phyloP scores from a whole-genome alignment of 768 basidiomycete species.

The Tremella yokohamensis region DNA sequence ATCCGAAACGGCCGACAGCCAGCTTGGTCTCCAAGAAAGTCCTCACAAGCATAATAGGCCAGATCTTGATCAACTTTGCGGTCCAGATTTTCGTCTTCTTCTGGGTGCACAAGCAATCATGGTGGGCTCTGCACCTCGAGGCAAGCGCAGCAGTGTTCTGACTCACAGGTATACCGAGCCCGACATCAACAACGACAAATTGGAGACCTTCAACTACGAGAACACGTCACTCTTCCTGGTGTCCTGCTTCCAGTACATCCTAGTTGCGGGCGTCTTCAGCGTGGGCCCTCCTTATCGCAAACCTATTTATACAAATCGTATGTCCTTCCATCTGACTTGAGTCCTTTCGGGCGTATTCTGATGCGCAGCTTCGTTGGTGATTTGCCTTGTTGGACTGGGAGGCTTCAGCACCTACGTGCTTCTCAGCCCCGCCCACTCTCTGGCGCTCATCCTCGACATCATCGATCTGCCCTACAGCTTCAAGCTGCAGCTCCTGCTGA shows the following conservation, averaged over 20 bases:
- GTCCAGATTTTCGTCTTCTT: slow-evolving; percentile 83
- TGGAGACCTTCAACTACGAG: slow-evolving; percentile 83
- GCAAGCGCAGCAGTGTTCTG: neutral
- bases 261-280: slow-evolving; percentile 94
- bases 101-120: slow-evolving; percentile 78
- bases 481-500: slow-evolving; percentile 65
- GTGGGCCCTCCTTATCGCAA: slow-evolving; percentile 96
- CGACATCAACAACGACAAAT: slow-evolving; percentile 61
- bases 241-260: slow-evolving; percentile 97
- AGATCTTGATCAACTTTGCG: slow-evolving; percentile 77
- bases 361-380: slow-evolving; percentile 70
- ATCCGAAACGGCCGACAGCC: slow-evolving; percentile 87
- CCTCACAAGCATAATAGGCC: slow-evolving; percentile 84
- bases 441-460: slow-evolving; percentile 68
- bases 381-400: slow-evolving; percentile 66
- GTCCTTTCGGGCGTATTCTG: slow-evolving; percentile 3
- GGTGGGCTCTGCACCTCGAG: slow-evolving; percentile 57
- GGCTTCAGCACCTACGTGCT: slow-evolving; percentile 73
- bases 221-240: slow-evolving; percentile 87
- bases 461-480: slow-evolving; percentile 69
- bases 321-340: slow-evolving; percentile 28
- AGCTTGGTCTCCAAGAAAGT: slow-evolving; percentile 95
- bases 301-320: slow-evolving; percentile 92
- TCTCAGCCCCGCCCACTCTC: slow-evolving; percentile 62
- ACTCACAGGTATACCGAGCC: slow-evolving; percentile 73